Base-by-base conservation (phyloP, 345 rosid genomes). In the Melaleuca alternifolia region DNA sequence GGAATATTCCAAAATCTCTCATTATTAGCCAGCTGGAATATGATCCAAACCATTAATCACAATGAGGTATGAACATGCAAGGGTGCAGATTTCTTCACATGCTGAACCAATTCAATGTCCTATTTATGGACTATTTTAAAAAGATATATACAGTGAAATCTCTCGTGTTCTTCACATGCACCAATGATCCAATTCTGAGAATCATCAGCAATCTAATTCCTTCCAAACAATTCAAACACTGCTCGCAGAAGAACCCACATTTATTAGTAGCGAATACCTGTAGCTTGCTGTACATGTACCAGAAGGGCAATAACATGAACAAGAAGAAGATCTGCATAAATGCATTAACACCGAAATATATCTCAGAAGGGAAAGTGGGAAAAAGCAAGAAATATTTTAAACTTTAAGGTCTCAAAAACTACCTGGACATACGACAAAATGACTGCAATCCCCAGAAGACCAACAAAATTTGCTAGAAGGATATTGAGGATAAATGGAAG, bases 401-500 rank as follows among this genome's bases (percentile, higher is more conserved):
- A 37, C 50, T 23, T 18, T 82, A 82, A 44, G 23, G 57, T 61
- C 86, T 71, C 52, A 50, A 21, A 76, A 50, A 48, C 28, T 91
- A 97, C 99, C 98, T 96, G 98, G 89, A 97, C 98, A 89, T 91
- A 97, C 61, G 98, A 96, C 89, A 97, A 90, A 86, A 97, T 94
- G 82, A 94, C 86, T 86, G 93, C 94, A 89, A 95, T 93, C 84
- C 99, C 99, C 89, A 97, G 85, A 89, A 97, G 92, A 84, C 96
- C 96, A 83, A 96, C 98, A 91, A 95, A 94, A 89, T 95, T 94
- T 87, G 99, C 99, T 46, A 97, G 93, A 84, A 97, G 98, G 88
- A 96, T 96, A 91, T 97, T 97, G 92, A 96, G 94, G 51, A 97
- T 94, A 87, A 97, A 97, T 30, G 99, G 99, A 82, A 97, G 99